phyloP scores from a whole-genome alignment of 495 filamentous ascomycete genomes.

The Mytilinidion resinicola region DNA sequence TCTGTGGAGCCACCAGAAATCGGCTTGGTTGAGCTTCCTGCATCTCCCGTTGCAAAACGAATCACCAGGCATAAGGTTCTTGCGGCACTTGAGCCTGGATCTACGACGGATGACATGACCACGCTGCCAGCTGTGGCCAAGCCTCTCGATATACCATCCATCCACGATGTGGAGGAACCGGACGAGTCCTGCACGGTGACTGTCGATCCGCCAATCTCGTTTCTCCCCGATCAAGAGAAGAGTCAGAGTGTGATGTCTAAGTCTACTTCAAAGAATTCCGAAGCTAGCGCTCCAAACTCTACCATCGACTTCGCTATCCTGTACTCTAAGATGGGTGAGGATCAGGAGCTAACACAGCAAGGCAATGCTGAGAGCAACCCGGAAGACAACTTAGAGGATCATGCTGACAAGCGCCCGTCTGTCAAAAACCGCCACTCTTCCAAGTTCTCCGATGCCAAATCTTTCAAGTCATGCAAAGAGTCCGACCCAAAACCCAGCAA shows the following conservation, averaged over 20 bases:
- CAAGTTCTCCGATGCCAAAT: slow-evolving; percentile 21
- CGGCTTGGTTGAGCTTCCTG: slow-evolving; percentile 26
- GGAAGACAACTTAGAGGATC: slow-evolving; percentile 1
- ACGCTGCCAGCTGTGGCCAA: not conserved
- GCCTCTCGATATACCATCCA: not conserved
- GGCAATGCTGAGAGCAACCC: not conserved
- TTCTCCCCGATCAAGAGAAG: not conserved
- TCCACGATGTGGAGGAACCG: not conserved
- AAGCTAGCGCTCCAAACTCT: slow-evolving; percentile 11
- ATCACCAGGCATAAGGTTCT: slow-evolving; percentile 34
- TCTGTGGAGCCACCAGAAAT: slow-evolving; percentile 29
- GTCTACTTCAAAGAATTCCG: not conserved
- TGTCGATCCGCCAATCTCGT: not conserved
- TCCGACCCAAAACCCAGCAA: slow-evolving; percentile 6
- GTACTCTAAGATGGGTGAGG: slow-evolving; percentile 8
- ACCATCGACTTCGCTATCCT: slow-evolving; percentile 20
- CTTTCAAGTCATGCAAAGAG: slow-evolving; percentile 22
- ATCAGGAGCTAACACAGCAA: not conserved
- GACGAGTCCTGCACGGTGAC: not conserved
- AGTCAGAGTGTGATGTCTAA: slow-evolving; percentile 16
- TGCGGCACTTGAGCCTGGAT: slow-evolving; percentile 23
- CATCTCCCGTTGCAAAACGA: slow-evolving; percentile 25
- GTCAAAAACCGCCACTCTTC: slow-evolving; percentile 9
- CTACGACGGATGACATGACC: slow-evolving; percentile 7
- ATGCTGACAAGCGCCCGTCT: not conserved